phyloP scores from a whole-genome alignment of 2,329 filamentous ascomycete genomes.

The Bipolaris zeicola region DNA sequence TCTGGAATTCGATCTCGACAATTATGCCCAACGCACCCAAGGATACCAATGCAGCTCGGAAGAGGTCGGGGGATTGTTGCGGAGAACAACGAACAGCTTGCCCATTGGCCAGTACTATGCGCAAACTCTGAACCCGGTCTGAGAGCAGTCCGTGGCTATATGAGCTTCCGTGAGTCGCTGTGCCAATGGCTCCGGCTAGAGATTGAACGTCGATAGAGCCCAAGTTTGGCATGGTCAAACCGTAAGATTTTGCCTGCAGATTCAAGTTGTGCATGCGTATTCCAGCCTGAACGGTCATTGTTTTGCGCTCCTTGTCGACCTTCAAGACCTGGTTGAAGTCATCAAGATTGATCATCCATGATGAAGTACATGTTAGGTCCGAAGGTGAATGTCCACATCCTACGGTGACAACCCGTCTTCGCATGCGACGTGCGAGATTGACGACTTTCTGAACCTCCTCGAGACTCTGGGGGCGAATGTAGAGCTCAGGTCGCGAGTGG shows the following conservation, averaged over 20 bases:
- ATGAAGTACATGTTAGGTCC: conserved; percentile 88
- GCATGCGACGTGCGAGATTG: conserved; percentile 77
- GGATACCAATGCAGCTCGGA: conserved; percentile 84
- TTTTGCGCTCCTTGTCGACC: conserved; percentile 67
- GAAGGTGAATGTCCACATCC: conserved; percentile 92
- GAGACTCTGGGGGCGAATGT: conserved; percentile 80
- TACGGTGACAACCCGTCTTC: conserved; percentile 81
- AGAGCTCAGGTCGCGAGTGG: conserved; percentile 85
- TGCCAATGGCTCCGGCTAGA: conserved; percentile 88
- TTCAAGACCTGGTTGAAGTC: conserved; percentile 74
- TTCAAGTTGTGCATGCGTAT: conserved; percentile 81
- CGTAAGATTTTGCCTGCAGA: conserved; percentile 71
- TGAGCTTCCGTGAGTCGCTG: conserved; percentile 90
- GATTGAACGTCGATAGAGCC: conserved; percentile 96
- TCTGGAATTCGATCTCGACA: conserved; percentile 83
- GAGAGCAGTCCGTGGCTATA: conserved; percentile 82
- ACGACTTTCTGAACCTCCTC: conserved; percentile 84
- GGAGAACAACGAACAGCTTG: conserved; percentile 71
- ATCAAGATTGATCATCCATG: conserved; percentile 95
- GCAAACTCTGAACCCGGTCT: conserved; percentile 74
- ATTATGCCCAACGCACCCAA: conserved; percentile 91
- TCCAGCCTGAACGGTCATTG: conserved; percentile 83
- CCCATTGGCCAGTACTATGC: conserved; percentile 82
- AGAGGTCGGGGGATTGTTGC: conserved; percentile 74
- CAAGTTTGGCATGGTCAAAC: conserved; percentile 86